Conservation (phyloP, 129 eudicot genomes). For the Pseudognaphalium luteoalbum region DNA sequence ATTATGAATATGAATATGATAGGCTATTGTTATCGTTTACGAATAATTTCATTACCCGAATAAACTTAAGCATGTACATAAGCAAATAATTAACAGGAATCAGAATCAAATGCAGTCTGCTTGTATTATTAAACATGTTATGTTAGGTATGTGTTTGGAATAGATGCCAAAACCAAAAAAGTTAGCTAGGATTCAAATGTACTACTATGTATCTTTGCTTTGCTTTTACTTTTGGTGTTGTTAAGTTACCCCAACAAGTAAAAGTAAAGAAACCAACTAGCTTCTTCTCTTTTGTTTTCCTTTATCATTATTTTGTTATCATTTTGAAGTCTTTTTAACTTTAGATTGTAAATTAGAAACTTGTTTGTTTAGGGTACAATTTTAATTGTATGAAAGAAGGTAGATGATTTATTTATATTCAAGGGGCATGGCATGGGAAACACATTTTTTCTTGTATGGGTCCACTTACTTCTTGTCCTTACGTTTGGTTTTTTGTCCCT, state of each 20-base stretch:
- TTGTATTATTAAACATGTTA: constrained; percentile 27
- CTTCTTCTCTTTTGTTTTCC: constrained; percentile 10
- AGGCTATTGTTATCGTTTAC: background rate
- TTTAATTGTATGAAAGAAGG: constrained; percentile 10
- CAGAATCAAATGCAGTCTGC: constrained; percentile 27
- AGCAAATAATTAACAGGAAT: constrained; percentile 14
- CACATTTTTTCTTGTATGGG: constrained; percentile 18
- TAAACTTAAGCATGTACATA: constrained; percentile 7
- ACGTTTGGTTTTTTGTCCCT: constrained; percentile 25
- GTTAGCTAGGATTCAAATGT: constrained; percentile 22
- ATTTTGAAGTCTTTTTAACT: background rate
- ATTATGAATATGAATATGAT: background rate
- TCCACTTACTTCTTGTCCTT: constrained; percentile 1
- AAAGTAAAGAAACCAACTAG: constrained; percentile 33
- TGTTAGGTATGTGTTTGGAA: constrained; percentile 40
- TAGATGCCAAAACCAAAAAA: constrained; percentile 36
- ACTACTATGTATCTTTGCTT: background rate
- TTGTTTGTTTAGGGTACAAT: constrained; percentile 13
- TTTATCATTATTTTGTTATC: constrained; percentile 18
- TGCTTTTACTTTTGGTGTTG: constrained; percentile 12
- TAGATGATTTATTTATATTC: background rate
- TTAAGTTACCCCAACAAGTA: constrained; percentile 14
- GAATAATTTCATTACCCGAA: constrained; percentile 24
- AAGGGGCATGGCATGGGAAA: constrained; percentile 6
- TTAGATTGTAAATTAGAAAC: constrained; percentile 12